These are phyloP conservation scores for Batkoa obscura DNA, from an alignment of 371 early-diverging fungal species.

Conservation along the genomic window DNA sequence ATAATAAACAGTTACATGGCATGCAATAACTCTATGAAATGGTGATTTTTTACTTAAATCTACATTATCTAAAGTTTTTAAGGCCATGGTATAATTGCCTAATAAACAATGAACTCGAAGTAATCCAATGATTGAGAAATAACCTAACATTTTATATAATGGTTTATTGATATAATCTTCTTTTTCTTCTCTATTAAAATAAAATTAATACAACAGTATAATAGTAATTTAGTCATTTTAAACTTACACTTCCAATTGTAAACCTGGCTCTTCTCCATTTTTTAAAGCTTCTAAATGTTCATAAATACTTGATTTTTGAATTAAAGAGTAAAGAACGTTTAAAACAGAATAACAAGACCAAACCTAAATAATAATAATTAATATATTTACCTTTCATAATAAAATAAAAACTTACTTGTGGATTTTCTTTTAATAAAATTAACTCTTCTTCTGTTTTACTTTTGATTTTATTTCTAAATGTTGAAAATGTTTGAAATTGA, in stretches of 20 bases:
- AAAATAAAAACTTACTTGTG: constrained; percentile 25
- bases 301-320: constrained; percentile 81
- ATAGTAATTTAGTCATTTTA: too few relatives aligned
- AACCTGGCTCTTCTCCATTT: not conserved
- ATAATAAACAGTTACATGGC: constrained; percentile 91
- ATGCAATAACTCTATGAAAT: constrained; percentile 83
- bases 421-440: constrained; percentile 54
- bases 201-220: not conserved
- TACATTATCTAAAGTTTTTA: constrained; percentile 88
- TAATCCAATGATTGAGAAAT: constrained; percentile 83
- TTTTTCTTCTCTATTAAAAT: constrained; percentile 32
- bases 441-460: constrained; percentile 65
- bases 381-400: not conserved
- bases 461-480: constrained; percentile 68
- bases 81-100: constrained; percentile 83
- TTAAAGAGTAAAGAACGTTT: constrained; percentile 82
- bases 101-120: constrained; percentile 85
- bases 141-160: constrained; percentile 90
- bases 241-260: not conserved
- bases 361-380: constrained; percentile 18
- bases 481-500: constrained; percentile 93
- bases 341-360: constrained; percentile 92
- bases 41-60: constrained; percentile 80
- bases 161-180: constrained; percentile 59
- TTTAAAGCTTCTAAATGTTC: constrained; percentile 69